Evolutionary conservation across 768 basidiomycete species (phyloP).

Genomic region (Mycena leptocephala): DNA sequence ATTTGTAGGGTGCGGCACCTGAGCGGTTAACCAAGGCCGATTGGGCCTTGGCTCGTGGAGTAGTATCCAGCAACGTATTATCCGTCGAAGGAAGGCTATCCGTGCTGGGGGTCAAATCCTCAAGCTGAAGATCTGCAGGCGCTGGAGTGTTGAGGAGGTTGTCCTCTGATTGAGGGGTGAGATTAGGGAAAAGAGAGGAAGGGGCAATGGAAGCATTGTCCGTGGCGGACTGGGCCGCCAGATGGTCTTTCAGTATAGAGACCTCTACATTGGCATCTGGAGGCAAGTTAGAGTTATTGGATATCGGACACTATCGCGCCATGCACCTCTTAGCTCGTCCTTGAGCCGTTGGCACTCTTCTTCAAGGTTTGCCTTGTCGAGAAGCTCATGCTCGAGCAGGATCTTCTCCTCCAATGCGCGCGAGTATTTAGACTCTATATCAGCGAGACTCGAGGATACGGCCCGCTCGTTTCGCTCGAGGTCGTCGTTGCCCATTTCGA

Average conservation of each 20-base stretch:
- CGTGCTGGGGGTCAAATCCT: conserved; percentile 67
- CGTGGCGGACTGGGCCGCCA: conserved; percentile 53
- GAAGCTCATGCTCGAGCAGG: conserved; percentile 93
- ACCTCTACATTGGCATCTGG: conserved; percentile 91
- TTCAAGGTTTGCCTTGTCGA: conserved; percentile 92
- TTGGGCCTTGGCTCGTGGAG: conserved; percentile 59
- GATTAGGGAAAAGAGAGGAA: conserved; percentile 46
- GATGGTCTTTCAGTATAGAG: conserved; percentile 85
- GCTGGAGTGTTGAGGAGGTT: conserved; percentile 73
- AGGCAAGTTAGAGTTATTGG: conserved; percentile 19
- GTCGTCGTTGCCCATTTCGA: conserved; percentile 99
- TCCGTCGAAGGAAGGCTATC: conserved; percentile 57
- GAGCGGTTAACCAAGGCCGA: conserved; percentile 67
- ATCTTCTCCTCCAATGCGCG: conserved; percentile 97
- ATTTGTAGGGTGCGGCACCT: conserved; percentile 63
- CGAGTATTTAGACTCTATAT: conserved; percentile 91
- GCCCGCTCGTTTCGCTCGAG: conserved; percentile 95
- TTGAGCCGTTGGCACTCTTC: conserved; percentile 93
- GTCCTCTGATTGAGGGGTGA: conserved; percentile 62
- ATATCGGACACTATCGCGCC: neutral
- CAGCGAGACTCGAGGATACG: conserved; percentile 85
- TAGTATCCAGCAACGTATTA: conserved; percentile 51
- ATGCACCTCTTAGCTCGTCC: conserved; percentile 92
- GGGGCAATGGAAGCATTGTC: conserved; percentile 52
- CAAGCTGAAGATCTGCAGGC: conserved; percentile 73